Evolutionary conservation across 495 filamentous ascomycete species (phyloP).

Genomic region (Penicillium ucsense): DNA sequence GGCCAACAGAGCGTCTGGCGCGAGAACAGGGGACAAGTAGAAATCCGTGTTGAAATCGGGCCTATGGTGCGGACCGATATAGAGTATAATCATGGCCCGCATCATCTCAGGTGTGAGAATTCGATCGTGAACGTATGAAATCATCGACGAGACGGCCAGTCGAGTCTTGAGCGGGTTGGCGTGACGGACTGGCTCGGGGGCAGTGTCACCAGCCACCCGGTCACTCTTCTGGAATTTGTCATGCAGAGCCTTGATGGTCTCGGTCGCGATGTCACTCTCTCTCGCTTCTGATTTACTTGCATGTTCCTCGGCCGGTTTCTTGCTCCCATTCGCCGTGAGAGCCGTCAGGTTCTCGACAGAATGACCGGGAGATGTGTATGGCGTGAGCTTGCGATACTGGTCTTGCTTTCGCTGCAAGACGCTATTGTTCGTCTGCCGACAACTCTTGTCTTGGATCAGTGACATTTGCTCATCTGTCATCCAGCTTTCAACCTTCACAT

Average conservation of each 20-base stretch:
- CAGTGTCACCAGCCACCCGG: slow-evolving; percentile 18
- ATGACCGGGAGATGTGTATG: slow-evolving; percentile 52
- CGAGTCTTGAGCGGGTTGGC: slow-evolving; percentile 69
- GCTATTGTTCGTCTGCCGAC: slow-evolving; percentile 63
- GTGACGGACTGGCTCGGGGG: slow-evolving; percentile 39
- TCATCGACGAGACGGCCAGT: slow-evolving; percentile 87
- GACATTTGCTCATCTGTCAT: slow-evolving; percentile 98
- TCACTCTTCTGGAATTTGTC: slow-evolving; percentile 17
- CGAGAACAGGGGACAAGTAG: slow-evolving; percentile 77
- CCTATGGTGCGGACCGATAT: slow-evolving; percentile 85
- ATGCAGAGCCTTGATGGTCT: slow-evolving; percentile 17
- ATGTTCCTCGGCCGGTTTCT: too few species aligned
- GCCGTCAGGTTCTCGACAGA: slow-evolving; percentile 43
- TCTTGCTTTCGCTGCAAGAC: slow-evolving; percentile 71
- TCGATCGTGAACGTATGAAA: slow-evolving; percentile 94
- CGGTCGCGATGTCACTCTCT: slow-evolving; percentile 15
- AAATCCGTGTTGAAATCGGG: slow-evolving; percentile 91
- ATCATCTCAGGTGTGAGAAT: slow-evolving; percentile 97
- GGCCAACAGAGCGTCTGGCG: slow-evolving; percentile 72
- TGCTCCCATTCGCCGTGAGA: slow-evolving; percentile 15
- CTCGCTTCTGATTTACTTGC: slow-evolving; percentile 26
- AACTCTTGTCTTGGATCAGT: slow-evolving; percentile 74
- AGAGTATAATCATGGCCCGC: slow-evolving; percentile 97
- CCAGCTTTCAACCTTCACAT: slow-evolving; percentile 98
- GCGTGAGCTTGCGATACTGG: slow-evolving; percentile 52